Conservation (phyloP, 768 basidiomycete genomes). For the Saitozyma sp. region DNA sequence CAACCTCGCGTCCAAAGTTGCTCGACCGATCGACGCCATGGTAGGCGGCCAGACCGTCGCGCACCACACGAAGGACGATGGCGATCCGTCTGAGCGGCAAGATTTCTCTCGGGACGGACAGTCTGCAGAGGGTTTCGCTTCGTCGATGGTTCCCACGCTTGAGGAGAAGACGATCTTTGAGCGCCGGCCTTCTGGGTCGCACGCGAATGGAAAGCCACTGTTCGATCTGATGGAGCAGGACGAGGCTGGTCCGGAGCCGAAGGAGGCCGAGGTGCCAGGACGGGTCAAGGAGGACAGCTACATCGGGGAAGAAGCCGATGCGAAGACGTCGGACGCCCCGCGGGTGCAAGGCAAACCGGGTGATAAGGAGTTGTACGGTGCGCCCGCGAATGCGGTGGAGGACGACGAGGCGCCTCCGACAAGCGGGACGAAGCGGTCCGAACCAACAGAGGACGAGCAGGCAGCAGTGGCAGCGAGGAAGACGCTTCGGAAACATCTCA, state of each 20-base stretch:
- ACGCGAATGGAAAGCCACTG: slow-evolving; percentile 46
- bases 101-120: slow-evolving; percentile 60
- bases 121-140: slow-evolving; percentile 62
- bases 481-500: slow-evolving; percentile 61
- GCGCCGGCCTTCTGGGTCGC: slow-evolving; percentile 52
- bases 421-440: slow-evolving; percentile 56
- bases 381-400: slow-evolving; percentile 60
- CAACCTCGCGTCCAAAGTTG: slow-evolving; percentile 56
- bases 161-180: slow-evolving; percentile 69
- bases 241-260: slow-evolving; percentile 8
- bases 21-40: slow-evolving; percentile 55
- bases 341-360: slow-evolving; percentile 26
- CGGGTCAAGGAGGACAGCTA: slow-evolving; percentile 43
- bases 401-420: slow-evolving; percentile 59
- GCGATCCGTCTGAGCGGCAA: slow-evolving; percentile 59
- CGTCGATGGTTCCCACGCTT: slow-evolving; percentile 65
- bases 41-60: slow-evolving; percentile 25
- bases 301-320: slow-evolving; percentile 50
- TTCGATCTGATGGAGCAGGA: slow-evolving; percentile 46
- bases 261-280: slow-evolving; percentile 43
- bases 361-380: slow-evolving; percentile 56
- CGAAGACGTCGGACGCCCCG: slow-evolving; percentile 32
- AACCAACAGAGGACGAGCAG: slow-evolving; percentile 56
- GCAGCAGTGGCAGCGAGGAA: slow-evolving; percentile 59
- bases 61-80: slow-evolving; percentile 54